Conservation (phyloP, 768 basidiomycete genomes). For the Erythrobasidium yunnanense region DNA sequence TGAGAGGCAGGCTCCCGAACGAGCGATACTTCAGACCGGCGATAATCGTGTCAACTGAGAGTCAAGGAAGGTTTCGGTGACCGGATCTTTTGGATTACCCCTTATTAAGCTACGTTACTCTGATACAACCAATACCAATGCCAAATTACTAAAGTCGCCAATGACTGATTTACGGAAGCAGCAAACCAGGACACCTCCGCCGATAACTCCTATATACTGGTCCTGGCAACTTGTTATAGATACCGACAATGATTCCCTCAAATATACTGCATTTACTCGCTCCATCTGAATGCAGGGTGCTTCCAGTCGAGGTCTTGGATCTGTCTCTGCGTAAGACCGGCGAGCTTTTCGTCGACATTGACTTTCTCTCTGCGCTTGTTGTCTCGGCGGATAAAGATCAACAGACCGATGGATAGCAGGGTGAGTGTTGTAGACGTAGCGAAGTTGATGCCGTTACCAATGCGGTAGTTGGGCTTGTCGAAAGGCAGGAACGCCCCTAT, state of each 20-base stretch:
- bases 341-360: conserved; percentile 1
- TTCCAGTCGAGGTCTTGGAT: conserved; percentile 17
- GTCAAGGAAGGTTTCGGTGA: too few species aligned
- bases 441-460: conserved; percentile 14
- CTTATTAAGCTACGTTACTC: too few species aligned
- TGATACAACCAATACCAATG: too few species aligned
- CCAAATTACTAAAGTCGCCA: too few species aligned
- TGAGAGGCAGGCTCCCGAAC: too few species aligned
- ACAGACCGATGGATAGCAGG: neutral
- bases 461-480: conserved; percentile 12
- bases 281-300: conserved; percentile 19
- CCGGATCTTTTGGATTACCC: too few species aligned
- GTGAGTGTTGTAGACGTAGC: conserved; percentile 1
- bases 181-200: too few species aligned
- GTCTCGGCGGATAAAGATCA: neutral
- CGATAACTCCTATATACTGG: too few species aligned
- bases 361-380: conserved; percentile 5
- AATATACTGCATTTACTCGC: neutral
- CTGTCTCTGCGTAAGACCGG: neutral
- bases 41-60: too few species aligned
- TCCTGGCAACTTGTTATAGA: too few species aligned
- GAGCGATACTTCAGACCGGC: too few species aligned
- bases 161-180: too few species aligned
- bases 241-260: neutral
- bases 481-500: neutral